Percentiles rank a stretch among this genome's conserved stretches.
Evolutionary conservation across 75 land plant species (phyloP).

Genomic region (Isoetes taiwanensis): DNA sequence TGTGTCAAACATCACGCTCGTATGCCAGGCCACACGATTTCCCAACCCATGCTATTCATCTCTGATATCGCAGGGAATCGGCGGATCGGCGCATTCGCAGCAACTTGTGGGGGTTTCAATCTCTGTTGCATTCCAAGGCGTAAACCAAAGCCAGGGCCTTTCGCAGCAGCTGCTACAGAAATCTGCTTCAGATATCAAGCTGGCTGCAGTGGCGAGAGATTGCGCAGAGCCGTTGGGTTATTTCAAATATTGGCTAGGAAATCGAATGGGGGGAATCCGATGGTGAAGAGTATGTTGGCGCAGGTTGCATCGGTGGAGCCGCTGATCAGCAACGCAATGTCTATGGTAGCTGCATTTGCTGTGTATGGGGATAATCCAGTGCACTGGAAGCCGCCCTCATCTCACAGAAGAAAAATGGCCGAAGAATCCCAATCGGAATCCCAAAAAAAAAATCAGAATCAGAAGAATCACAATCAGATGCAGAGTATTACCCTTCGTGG

Average conservation of each 20-base stretch:
- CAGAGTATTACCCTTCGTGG: too few species aligned
- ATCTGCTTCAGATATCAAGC: too few species aligned
- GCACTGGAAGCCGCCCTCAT: neutral
- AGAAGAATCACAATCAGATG: too few species aligned
- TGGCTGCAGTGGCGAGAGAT: too few species aligned
- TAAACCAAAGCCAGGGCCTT: neutral
- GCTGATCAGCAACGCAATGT: slow-evolving; percentile 3
- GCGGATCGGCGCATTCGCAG: neutral
- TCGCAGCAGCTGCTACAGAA: neutral
- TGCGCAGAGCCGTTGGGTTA: too few species aligned
- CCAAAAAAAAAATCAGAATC: too few species aligned
- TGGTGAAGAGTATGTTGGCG: neutral
- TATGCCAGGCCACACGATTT: neutral
- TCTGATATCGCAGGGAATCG: neutral
- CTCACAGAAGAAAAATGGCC: neutral
- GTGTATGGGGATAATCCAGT: neutral
- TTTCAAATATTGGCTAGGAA: too few species aligned
- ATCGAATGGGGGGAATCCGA: too few species aligned
- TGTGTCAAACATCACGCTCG: neutral
- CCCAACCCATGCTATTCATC: slow-evolving; percentile 1
- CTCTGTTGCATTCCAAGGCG: neutral
- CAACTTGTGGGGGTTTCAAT: slow-evolving; percentile 1
- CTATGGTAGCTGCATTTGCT: slow-evolving; percentile 6
- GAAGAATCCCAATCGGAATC: too few species aligned
- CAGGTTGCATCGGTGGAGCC: neutral